These are phyloP conservation scores for Eutrema heterophyllum DNA, from an alignment of 345 rosid species.

Conservation along the genomic window DNA sequence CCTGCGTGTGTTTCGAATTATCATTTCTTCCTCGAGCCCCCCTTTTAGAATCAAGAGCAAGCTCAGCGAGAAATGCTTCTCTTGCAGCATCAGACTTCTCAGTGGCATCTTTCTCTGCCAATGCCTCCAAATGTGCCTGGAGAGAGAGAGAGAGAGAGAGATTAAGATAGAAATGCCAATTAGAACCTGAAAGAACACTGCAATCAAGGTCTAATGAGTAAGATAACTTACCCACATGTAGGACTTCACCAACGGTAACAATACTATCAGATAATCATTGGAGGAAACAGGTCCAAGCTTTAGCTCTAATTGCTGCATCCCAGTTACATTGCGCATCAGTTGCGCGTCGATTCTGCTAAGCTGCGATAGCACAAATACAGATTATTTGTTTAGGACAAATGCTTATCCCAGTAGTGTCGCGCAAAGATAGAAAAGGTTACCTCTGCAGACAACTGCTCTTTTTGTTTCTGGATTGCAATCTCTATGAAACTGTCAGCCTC, in stretches of 20 bases:
- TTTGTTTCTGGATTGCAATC: slow-evolving; percentile 72
- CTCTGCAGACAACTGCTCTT: slow-evolving; percentile 75
- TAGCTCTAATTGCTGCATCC: slow-evolving; percentile 82
- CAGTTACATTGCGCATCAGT: slow-evolving; percentile 61
- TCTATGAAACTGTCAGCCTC: slow-evolving; percentile 76
- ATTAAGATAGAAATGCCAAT: not conserved
- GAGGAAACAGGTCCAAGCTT: slow-evolving; percentile 72
- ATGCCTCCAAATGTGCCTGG: slow-evolving; percentile 82
- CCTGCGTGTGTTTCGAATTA: slow-evolving; percentile 51
- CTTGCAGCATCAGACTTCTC: slow-evolving; percentile 99
- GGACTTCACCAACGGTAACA: slow-evolving; percentile 72
- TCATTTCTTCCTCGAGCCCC: slow-evolving; percentile 55
- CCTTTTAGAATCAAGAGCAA: slow-evolving; percentile 83
- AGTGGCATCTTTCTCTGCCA: slow-evolving; percentile 91
- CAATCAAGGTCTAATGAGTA: not conserved
- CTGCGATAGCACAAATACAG: slow-evolving; percentile 42
- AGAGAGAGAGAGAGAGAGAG: not conserved
- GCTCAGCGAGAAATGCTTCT: slow-evolving; percentile 92
- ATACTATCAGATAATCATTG: slow-evolving; percentile 57
- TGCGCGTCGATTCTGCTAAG: slow-evolving; percentile 78
- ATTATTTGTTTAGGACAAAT: not conserved
- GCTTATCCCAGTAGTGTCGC: not conserved
- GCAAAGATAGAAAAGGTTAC: slow-evolving; percentile 36
- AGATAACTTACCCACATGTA: slow-evolving; percentile 67
- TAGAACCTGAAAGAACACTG: not conserved